Evolutionary conservation across 345 rosid species (phyloP).

Genomic region (Rhodomyrtus tomentosa): DNA sequence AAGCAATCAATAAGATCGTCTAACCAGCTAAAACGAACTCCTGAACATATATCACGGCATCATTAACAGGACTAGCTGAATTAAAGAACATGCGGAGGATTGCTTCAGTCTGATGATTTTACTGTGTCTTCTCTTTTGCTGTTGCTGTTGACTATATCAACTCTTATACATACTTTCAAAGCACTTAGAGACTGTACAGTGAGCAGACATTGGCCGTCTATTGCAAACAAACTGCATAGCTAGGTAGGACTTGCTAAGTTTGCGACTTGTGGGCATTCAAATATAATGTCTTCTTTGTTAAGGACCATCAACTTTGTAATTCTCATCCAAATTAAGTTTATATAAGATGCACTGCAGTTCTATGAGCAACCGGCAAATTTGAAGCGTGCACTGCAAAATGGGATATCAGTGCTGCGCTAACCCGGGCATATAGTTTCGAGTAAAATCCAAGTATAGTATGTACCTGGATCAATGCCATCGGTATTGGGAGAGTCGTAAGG

Average conservation of each 20-base stretch:
- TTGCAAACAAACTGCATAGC: neutral
- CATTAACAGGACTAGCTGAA: neutral
- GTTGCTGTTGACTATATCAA: neutral
- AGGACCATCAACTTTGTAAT: neutral
- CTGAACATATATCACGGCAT: neutral
- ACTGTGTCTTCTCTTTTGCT: neutral
- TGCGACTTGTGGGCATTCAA: neutral
- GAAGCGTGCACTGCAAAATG: neutral
- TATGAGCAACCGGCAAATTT: neutral
- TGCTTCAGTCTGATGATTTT: neutral
- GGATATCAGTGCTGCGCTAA: neutral
- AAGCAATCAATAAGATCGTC: neutral
- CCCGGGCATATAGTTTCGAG: neutral
- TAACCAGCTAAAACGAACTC: neutral
- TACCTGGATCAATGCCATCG: constrained; percentile 42
- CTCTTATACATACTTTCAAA: neutral
- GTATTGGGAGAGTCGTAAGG: constrained; percentile 37
- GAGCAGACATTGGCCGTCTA: neutral
- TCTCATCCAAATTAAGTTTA: neutral
- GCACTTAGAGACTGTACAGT: neutral
- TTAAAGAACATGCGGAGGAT: neutral
- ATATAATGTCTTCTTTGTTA: neutral
- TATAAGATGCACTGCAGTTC: neutral
- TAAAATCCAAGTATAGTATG: neutral
- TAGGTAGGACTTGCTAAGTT: neutral